Percentiles rank a stretch among this genome's conserved stretches.
Evolutionary conservation across 305 asterid species (phyloP).

Genomic region (Rubia peregrina): DNA sequence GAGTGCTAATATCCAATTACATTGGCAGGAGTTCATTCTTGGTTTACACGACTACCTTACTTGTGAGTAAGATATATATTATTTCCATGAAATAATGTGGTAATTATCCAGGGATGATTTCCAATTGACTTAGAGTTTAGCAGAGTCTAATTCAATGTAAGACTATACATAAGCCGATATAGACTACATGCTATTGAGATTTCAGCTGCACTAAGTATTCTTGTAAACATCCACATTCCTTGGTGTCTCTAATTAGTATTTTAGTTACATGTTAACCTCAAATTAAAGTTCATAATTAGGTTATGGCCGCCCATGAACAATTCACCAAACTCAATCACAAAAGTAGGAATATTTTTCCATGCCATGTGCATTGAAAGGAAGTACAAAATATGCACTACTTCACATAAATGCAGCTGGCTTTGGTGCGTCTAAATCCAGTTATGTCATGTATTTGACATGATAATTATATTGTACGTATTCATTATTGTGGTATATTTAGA

Average conservation of each 20-base stretch:
- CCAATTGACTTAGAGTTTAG: background rate
- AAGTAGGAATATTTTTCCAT: background rate
- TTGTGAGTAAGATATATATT: slow-evolving; percentile 5
- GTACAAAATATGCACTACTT: no score
- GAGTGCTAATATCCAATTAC: slow-evolving; percentile 52
- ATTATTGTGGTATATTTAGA: no score
- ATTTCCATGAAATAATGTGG: background rate
- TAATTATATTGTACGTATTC: no score
- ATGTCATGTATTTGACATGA: no score
- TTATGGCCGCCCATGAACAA: no score
- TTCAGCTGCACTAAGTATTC: no score
- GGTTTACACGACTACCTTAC: slow-evolving; percentile 43
- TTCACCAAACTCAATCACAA: background rate
- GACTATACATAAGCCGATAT: no score
- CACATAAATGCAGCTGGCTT: no score
- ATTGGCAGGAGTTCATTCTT: slow-evolving; percentile 43
- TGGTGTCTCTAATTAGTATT: background rate
- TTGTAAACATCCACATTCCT: background rate
- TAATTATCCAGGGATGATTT: background rate
- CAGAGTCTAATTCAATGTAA: background rate
- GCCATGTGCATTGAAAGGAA: no score
- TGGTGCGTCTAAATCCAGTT: no score
- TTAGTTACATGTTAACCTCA: background rate
- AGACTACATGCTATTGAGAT: no score
- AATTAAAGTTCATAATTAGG: no score